phyloP scores from a whole-genome alignment of 2,329 filamentous ascomycete species.

The Trichoderma simmonsii region DNA sequence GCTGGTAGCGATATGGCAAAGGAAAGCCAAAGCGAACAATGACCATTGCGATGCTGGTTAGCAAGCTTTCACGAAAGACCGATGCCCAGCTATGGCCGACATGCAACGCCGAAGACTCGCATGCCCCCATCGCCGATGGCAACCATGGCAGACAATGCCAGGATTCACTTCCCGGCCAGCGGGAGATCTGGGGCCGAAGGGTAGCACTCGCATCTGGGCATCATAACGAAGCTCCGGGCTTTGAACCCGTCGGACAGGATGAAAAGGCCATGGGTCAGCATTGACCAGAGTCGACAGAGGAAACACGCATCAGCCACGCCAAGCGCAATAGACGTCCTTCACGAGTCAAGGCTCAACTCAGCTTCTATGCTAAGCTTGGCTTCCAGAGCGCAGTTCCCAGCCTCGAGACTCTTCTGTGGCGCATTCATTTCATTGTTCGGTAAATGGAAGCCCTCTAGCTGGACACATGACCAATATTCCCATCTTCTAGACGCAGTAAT shows the following conservation, averaged over 20 bases:
- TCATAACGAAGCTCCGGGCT: not conserved
- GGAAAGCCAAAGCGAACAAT: not conserved
- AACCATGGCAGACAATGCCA: not conserved
- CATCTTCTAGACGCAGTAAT: not conserved
- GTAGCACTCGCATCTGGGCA: not conserved
- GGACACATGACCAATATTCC: not conserved
- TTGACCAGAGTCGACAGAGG: not conserved
- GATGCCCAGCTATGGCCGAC: not conserved
- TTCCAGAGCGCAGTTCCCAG: not conserved
- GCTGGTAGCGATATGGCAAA: not conserved
- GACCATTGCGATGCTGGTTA: not conserved
- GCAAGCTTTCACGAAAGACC: not conserved
- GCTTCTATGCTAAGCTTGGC: not conserved
- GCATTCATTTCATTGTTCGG: not conserved
- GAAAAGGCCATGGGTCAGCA: not conserved
- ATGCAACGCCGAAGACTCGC: not conserved
- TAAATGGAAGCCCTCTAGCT: not conserved
- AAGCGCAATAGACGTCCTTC: not conserved
- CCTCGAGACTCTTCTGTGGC: not conserved
- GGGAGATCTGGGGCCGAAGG: conserved; percentile 3
- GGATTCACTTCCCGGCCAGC: not conserved
- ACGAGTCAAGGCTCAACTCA: conserved; percentile 5
- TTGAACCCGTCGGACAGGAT: not conserved
- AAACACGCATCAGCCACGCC: not conserved
- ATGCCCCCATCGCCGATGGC: conserved; percentile 1